Base-by-base conservation (phyloP, 2,329 filamentous ascomycete species). In the Monosporascus sp. region DNA sequence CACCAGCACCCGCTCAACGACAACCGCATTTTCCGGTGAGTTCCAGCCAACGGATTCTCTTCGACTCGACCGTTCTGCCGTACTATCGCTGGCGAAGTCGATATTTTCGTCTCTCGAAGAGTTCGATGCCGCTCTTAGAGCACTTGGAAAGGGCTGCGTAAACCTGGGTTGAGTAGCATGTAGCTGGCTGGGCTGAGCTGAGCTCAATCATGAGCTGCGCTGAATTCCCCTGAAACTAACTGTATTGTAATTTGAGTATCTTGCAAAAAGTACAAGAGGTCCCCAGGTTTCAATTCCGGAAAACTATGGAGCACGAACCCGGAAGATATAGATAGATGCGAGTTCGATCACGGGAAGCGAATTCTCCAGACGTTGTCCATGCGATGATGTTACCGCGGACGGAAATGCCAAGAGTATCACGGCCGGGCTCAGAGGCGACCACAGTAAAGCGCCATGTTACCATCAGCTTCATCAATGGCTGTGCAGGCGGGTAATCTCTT, bases 1-100 rank as follows among this genome's bases (percentile, higher is more conserved):
- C 62, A 57, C 54, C 54, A 55, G 52, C 56, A 59, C 63, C 65
- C 61, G 60, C 41, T 46, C 52, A 38, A 50, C 48, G 31, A 43
- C 49, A 46, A 24, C n/a, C 43, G 20, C 37, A 35, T 47, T 39
- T 38, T 35, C 45, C 39, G 49, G 39, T 43, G 20, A 18, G 24
- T 14, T 18, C 4, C 39, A 24, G 43, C 43, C 43, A 46, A 46
- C 43, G 11, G 3, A 46, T 46, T n/a, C 14, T 2, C 11, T 15
- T 6, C 24, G n/a, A 6, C 20, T 46, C 20, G 24, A 46, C 24
- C 7, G 1, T 46, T 46, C 24, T 27, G 24, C 24, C 14, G 24
- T 46, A 24, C 43, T 46, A 9, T 24, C 14, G 43, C 24, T 46
- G 14, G 43, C 20, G 5, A 46, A 25, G 5, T n/a, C 24, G 17